phyloP scores from a whole-genome alignment of 495 filamentous ascomycete species.

The Daldinia concentrica region DNA sequence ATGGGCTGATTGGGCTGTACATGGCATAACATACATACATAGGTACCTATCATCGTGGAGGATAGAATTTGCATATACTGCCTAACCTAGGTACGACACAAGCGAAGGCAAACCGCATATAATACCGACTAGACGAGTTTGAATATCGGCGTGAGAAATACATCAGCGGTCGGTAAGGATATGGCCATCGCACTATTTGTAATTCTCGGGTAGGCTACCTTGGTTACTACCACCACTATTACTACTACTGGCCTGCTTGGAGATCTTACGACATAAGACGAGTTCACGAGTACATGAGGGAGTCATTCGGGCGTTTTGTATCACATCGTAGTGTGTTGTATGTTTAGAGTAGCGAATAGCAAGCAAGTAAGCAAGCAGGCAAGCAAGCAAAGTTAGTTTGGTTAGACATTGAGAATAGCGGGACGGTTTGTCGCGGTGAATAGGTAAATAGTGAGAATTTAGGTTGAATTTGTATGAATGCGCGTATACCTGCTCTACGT shows the following conservation, averaged over 20 bases:
- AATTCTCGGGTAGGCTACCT: neutral
- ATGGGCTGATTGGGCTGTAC: neutral
- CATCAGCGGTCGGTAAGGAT: too few relatives aligned
- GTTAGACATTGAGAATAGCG: neutral
- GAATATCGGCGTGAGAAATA: too few relatives aligned
- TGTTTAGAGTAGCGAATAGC: constrained; percentile 1
- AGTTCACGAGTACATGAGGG: constrained; percentile 4
- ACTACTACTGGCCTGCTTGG: neutral
- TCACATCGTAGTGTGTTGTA: neutral
- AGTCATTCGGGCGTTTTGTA: neutral
- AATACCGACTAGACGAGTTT: neutral
- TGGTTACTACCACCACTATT: neutral
- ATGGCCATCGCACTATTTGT: too few relatives aligned
- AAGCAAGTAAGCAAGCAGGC: neutral
- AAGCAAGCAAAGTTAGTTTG: neutral
- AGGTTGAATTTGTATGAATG: neutral
- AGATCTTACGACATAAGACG: constrained; percentile 5
- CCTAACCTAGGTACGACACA: too few relatives aligned
- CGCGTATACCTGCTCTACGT: neutral
- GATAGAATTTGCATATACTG: too few relatives aligned
- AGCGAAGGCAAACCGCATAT: neutral
- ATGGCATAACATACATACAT: neutral
- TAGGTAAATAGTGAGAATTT: neutral
- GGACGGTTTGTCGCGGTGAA: neutral
- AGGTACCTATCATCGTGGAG: neutral